Evolutionary conservation across 345 rosid genomes (phyloP).

Genomic region (Acer negundo): DNA sequence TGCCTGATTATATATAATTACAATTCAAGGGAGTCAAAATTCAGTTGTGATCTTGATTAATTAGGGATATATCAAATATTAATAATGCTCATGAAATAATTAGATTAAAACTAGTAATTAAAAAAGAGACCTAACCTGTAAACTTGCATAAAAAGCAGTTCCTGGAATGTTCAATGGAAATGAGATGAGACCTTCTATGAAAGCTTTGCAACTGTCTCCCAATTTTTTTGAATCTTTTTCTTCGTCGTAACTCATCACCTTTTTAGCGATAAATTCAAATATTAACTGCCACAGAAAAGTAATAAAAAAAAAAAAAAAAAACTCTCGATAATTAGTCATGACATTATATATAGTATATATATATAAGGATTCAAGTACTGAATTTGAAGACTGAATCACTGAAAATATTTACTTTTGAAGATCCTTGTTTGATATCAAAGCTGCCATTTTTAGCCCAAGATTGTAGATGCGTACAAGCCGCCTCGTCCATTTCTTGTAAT

Average conservation of each 20-base stretch:
- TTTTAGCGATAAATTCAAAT: conserved; percentile 28
- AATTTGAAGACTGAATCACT: no score
- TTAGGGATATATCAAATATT: no score
- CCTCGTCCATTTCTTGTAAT: conserved; percentile 25
- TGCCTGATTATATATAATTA: neutral
- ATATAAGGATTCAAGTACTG: no score
- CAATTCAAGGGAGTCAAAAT: no score
- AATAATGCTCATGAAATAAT: no score
- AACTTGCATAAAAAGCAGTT: conserved; percentile 31
- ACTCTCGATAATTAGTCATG: no score
- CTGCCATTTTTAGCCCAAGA: conserved; percentile 26
- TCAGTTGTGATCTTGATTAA: no score
- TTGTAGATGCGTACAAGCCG: conserved; percentile 24
- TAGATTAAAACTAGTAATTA: no score
- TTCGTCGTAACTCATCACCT: conserved; percentile 35
- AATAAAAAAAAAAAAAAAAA: no score
- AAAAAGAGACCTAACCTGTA: conserved; percentile 4
- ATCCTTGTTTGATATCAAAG: conserved; percentile 34
- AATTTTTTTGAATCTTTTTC: conserved; percentile 21
- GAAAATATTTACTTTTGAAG: conserved; percentile 28
- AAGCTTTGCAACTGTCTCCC: conserved; percentile 15
- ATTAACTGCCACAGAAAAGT: conserved; percentile 32
- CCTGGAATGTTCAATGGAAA: conserved; percentile 43
- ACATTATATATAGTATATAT: neutral
- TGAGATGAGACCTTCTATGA: conserved; percentile 38